Evolutionary conservation across 2,329 filamentous ascomycete species (phyloP).

Genomic region (Calonectria crousiana): DNA sequence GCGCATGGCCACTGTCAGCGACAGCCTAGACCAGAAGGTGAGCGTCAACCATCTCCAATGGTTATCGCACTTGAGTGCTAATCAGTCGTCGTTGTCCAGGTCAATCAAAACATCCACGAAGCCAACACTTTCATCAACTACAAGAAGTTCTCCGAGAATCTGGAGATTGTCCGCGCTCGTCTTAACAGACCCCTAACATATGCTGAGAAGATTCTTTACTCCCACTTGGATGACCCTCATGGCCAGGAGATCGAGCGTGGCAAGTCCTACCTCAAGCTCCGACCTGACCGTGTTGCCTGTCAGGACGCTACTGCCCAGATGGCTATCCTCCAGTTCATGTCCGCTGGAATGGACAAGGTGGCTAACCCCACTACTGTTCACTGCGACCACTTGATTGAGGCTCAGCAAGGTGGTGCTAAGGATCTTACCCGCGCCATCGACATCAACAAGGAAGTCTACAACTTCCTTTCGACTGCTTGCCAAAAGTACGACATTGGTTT

Average conservation of each 20-base stretch:
- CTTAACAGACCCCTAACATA: constrained; percentile 94
- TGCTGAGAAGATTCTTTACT: constrained; percentile 99
- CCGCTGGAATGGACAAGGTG: constrained; percentile 93
- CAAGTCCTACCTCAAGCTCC: constrained; percentile 94
- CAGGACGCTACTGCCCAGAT: constrained; percentile 99
- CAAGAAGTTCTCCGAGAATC: constrained; percentile 99
- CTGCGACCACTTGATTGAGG: constrained; percentile 99
- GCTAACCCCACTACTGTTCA: constrained; percentile 96
- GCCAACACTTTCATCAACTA: constrained; percentile 99
- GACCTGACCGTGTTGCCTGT: constrained; percentile 97
- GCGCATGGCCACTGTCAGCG: constrained; percentile 86
- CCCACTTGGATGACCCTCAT: constrained; percentile 96
- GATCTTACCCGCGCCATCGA: constrained; percentile 90
- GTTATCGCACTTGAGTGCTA: constrained; percentile 20
- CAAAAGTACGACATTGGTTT: constrained; percentile 99
- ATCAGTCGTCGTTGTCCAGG: constrained; percentile 52
- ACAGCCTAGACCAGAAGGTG: constrained; percentile 92
- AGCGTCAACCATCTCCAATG: constrained; percentile 34
- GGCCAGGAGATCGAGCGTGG: constrained; percentile 97
- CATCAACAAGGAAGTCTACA: constrained; percentile 99
- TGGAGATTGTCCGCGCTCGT: constrained; percentile 87
- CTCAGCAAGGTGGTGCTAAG: constrained; percentile 91
- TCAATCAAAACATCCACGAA: constrained; percentile 98
- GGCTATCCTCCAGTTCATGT: constrained; percentile 99
- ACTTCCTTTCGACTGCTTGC: constrained; percentile 93